Evolutionary conservation across 2,329 filamentous ascomycete species (phyloP).

Genomic region (Fonsecaea nubica): DNA sequence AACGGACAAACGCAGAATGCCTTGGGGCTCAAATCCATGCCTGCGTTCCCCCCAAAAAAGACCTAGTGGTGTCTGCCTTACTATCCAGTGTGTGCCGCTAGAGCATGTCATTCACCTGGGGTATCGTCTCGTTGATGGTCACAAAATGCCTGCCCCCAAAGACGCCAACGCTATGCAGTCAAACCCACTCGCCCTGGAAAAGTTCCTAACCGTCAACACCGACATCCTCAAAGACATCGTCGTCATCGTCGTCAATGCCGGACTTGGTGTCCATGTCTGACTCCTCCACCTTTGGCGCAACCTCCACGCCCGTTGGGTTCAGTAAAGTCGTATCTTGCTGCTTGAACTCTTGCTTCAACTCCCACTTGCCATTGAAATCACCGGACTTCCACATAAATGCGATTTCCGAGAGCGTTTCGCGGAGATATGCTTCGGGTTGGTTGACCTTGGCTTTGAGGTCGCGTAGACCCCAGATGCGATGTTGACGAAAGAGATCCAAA

Average conservation of each 20-base stretch:
- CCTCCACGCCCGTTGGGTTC: conserved; percentile 30
- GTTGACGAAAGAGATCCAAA: conserved; percentile 81
- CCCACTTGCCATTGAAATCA: conserved; percentile 43
- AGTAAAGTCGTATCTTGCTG: conserved; percentile 44
- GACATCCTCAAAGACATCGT: conserved; percentile 40
- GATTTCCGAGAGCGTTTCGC: conserved; percentile 72
- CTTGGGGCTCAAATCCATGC: not conserved
- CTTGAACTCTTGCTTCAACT: conserved; percentile 46
- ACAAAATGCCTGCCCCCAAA: conserved; percentile 33
- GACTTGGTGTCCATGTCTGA: conserved; percentile 39
- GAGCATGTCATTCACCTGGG: conserved; percentile 31
- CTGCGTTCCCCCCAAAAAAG: not conserved
- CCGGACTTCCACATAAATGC: conserved; percentile 40
- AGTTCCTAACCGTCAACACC: conserved; percentile 15
- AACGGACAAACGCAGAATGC: not conserved
- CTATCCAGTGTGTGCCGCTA: not conserved
- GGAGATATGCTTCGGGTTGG: conserved; percentile 93
- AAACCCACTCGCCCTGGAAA: not conserved
- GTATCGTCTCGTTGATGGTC: conserved; percentile 44
- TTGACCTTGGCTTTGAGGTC: conserved; percentile 76
- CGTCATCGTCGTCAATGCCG: conserved; percentile 36
- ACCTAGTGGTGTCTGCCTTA: not conserved
- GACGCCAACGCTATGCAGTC: conserved; percentile 46
- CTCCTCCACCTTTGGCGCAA: conserved; percentile 38
- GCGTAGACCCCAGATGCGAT: conserved; percentile 94